Evolutionary conservation across 768 basidiomycete genomes (phyloP), one percentile per base, ranked within the genome.

Genomic region (Glaciozyma martinii): DNA sequence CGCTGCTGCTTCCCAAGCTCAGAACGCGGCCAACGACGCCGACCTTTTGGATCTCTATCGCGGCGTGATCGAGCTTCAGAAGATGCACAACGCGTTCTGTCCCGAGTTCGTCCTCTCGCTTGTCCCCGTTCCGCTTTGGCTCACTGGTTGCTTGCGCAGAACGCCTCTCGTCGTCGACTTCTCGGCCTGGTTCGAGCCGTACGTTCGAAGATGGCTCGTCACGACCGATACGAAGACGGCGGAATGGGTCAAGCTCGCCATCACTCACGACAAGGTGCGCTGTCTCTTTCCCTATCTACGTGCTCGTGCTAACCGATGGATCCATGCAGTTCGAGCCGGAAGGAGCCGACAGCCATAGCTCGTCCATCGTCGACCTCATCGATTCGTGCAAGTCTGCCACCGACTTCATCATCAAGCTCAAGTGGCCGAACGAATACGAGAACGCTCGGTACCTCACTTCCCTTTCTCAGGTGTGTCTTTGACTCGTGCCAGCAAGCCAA

Each of bases 311-410:
- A 1, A 27, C 7, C 7, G 1, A 16, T 7, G 23, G 5, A 42
- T 3, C 13, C 5, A 0, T 3, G 9, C 64, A 76, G 77, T 78
- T 78, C 63, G 91, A 79, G 81, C 89, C 62, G 82, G 91, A 78
- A 82, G 88, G 80, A 16, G 84, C 23, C n/a, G 67, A 68, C 47
- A 88, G 88, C 0, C 89, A 93, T 73, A 94, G 90, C 71, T 92
- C 93, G n/a, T 98, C 94, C 0, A 93, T 99, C 61, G 86, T 92
- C 29, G 95, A 99, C 76, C 81, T 99, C 1, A 97, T 98, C 73
- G 91, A 91, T 67, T 95, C 92, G 4, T 81, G 98, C 61, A 84
- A 89, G 58, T 91, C 89, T 71, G 91, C 94, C 0, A 86, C 92
- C 72, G 82, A 83, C 63, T 92, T 95, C 77, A 77, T 99, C 53